Conservation (phyloP, 1,284 basidiomycete genomes). For the Sporisorium exsertum region DNA sequence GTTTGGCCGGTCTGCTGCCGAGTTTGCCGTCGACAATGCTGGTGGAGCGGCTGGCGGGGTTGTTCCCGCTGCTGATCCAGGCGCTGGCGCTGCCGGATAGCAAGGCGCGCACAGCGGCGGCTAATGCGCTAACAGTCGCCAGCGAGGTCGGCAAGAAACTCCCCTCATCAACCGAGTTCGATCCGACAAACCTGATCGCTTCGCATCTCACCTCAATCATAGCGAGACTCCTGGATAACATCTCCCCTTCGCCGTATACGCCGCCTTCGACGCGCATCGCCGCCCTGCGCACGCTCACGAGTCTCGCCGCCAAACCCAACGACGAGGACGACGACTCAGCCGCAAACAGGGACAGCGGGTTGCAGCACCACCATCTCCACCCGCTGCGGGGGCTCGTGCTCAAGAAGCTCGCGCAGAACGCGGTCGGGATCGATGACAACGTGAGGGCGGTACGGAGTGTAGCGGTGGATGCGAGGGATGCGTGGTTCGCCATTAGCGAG, state of each 20-base stretch:
- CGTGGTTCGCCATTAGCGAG: conserved; percentile 52
- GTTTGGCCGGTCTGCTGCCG: conserved; percentile 84
- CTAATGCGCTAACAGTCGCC: conserved; percentile 81
- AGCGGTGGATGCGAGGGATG: conserved; percentile 62
- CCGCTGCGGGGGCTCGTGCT: conserved; percentile 73
- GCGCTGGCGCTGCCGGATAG: conserved; percentile 82
- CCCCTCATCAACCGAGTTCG: conserved; percentile 3
- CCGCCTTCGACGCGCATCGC: conserved; percentile 77
- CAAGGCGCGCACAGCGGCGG: conserved; percentile 81
- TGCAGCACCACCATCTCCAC: conserved; percentile 38
- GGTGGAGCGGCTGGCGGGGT: conserved; percentile 71
- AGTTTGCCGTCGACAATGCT: conserved; percentile 78
- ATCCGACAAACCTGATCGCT: conserved; percentile 22
- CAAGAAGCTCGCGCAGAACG: conserved; percentile 75
- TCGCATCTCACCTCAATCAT: conserved; percentile 39
- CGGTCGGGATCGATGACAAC: conserved; percentile 60
- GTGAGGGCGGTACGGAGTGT: conserved; percentile 48
- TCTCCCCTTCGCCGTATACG: conserved; percentile 35
- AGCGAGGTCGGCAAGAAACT: conserved; percentile 72
- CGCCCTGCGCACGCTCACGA: conserved; percentile 81
- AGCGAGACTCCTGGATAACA: conserved; percentile 40
- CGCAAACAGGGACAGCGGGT: conserved; percentile 45
- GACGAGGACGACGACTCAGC: conserved; percentile 82
- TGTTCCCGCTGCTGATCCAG: conserved; percentile 88
- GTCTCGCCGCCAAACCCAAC: conserved; percentile 82